Conservation (phyloP, 495 filamentous ascomycete species). For the Hypoxylon perforatum region DNA sequence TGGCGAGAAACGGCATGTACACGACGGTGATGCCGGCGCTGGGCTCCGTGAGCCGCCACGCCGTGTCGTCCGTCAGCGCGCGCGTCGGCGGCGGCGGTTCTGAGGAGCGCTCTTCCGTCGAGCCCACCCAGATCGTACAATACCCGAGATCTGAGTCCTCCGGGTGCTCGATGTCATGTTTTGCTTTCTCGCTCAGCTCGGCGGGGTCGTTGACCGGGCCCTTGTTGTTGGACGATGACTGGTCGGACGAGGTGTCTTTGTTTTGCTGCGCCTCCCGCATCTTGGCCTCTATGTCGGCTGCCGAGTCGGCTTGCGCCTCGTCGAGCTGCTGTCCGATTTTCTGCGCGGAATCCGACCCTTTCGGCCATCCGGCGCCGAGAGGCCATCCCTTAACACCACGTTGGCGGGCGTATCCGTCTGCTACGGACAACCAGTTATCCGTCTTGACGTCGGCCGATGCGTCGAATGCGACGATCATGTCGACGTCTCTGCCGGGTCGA, state of each 20-base stretch:
- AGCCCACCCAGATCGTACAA: conserved; percentile 96
- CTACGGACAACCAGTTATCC: conserved; percentile 93
- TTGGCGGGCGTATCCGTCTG: conserved; percentile 90
- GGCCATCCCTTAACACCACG: conserved; percentile 94
- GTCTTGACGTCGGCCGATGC: conserved; percentile 84
- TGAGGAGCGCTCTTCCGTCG: conserved; percentile 72
- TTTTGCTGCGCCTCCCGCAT: conserved; percentile 69
- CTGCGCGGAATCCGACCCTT: conserved; percentile 60
- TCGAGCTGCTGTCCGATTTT: conserved; percentile 72
- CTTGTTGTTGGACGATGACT: conserved; percentile 17
- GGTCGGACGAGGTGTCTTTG: conserved; percentile 48
- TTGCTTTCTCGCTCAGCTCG: conserved; percentile 33
- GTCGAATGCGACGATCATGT: conserved; percentile 92
- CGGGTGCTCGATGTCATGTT: conserved; percentile 47
- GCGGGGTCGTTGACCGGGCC: conserved; percentile 28
- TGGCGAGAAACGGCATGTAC: conserved; percentile 90
- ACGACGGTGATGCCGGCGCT: conserved; percentile 88
- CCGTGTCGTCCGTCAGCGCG: conserved; percentile 67
- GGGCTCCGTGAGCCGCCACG: conserved; percentile 79
- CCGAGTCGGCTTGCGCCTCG: conserved; percentile 70
- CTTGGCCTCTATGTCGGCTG: conserved; percentile 69
- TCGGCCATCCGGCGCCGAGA: conserved; percentile 89
- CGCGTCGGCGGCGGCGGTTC: conserved; percentile 66
- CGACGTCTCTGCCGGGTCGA: conserved; percentile 85
- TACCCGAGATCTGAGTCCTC: conserved; percentile 75